Conservation (phyloP, 192 early-diverging fungal genomes). For the Dimargaris xerosporica region DNA sequence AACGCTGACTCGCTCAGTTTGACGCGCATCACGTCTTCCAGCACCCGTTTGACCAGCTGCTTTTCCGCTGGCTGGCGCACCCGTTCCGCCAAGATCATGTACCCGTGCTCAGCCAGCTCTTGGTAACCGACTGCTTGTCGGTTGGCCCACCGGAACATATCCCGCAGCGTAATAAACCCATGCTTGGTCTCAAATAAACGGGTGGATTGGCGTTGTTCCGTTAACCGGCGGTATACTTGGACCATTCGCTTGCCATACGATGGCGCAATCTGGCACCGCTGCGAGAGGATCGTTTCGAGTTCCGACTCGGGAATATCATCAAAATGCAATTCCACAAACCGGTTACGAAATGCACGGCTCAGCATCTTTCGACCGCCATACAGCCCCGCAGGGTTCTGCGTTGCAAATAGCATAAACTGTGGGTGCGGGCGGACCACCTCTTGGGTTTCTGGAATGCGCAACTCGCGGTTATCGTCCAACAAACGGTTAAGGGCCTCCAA, state of each 20-base stretch:
- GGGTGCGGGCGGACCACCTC: slow-evolving; percentile 85
- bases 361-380: slow-evolving; percentile 95
- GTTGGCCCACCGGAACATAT: slow-evolving; percentile 93
- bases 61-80: slow-evolving; percentile 71
- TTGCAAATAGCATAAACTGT: slow-evolving; percentile 96
- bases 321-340: slow-evolving; percentile 95
- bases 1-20: slow-evolving; percentile 31
- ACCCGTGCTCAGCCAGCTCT: slow-evolving; percentile 85
- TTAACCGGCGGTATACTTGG: slow-evolving; percentile 67
- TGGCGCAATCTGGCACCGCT: slow-evolving; percentile 73
- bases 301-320: slow-evolving; percentile 89
- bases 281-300: slow-evolving; percentile 76
- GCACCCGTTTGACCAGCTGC: slow-evolving; percentile 54
- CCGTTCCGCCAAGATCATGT: slow-evolving; percentile 87
- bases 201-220: slow-evolving; percentile 52
- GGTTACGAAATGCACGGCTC: slow-evolving; percentile 91
- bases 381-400: slow-evolving; percentile 95
- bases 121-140: slow-evolving; percentile 61
- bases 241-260: slow-evolving; percentile 75
- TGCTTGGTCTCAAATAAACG: slow-evolving; percentile 91
- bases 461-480: slow-evolving; percentile 93
- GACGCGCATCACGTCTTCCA: slow-evolving; percentile 70
- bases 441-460: slow-evolving; percentile 91
- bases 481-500: slow-evolving; percentile 94
- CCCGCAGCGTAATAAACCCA: slow-evolving; percentile 90